These are phyloP conservation scores for Sordariomycetes sp. DNA, from an alignment of 2,329 filamentous ascomycete species.

Conservation along the genomic window DNA sequence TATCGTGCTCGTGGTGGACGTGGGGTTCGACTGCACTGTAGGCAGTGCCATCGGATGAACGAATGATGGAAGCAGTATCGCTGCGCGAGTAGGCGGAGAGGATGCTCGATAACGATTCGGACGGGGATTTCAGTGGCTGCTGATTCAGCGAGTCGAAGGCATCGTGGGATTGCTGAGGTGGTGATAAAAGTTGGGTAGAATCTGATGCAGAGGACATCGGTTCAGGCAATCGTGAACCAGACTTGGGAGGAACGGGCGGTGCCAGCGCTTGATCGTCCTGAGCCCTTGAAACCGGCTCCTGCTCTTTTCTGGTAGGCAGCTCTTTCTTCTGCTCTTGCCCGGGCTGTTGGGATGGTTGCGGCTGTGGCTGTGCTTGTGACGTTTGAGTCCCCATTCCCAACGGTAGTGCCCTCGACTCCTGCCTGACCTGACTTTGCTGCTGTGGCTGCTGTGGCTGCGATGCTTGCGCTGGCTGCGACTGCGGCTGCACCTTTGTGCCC, in stretches of 20 bases:
- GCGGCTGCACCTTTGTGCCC: slow-evolving; percentile 2
- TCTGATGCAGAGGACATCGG: too few relatives aligned
- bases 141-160: slow-evolving; percentile 11
- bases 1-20: slow-evolving; percentile 10
- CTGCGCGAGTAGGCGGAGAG: slow-evolving; percentile 45
- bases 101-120: slow-evolving; percentile 43
- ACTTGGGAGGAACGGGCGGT: slow-evolving; percentile 1
- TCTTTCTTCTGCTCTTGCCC: neutral
- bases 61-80: slow-evolving; percentile 32
- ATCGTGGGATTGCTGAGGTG: slow-evolving; percentile 9
- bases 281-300: too few relatives aligned
- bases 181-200: neutral
- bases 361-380: neutral
- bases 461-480: neutral
- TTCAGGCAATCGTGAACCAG: neutral
- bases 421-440: neutral
- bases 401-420: too few relatives aligned
- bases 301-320: too few relatives aligned
- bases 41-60: slow-evolving; percentile 27
- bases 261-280: too few relatives aligned
- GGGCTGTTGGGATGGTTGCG: slow-evolving; percentile 2
- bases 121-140: slow-evolving; percentile 23
- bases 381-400: too few relatives aligned
- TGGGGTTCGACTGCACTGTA: slow-evolving; percentile 12
- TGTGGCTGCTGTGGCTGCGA: neutral